phyloP scores from a whole-genome alignment of 805 yeast genomes.

The Metschnikowia anglica region DNA sequence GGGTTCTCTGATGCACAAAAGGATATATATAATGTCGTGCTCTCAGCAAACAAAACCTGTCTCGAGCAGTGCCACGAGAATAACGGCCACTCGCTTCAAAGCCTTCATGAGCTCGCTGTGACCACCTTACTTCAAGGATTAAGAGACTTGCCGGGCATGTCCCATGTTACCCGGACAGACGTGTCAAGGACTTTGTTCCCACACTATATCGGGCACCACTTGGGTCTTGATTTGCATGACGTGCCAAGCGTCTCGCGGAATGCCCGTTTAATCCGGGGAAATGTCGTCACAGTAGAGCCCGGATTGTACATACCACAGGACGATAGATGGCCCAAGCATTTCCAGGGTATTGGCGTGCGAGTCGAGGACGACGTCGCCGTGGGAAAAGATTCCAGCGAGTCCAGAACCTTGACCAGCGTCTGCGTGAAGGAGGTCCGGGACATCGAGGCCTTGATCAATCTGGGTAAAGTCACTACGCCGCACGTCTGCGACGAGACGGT shows the following conservation, averaged over 20 bases:
- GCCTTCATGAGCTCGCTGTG: constrained; percentile 72
- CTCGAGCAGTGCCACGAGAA: constrained; percentile 64
- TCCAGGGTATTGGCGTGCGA: constrained; percentile 87
- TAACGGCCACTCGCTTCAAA: constrained; percentile 58
- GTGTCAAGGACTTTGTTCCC: constrained; percentile 66
- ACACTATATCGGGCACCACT: constrained; percentile 92
- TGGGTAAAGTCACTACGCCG: constrained; percentile 56
- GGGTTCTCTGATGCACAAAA: constrained; percentile 73
- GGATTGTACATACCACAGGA: constrained; percentile 85
- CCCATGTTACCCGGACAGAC: constrained; percentile 49
- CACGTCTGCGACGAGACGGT: constrained; percentile 36
- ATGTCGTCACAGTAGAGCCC: constrained; percentile 93
- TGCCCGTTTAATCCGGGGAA: constrained; percentile 57
- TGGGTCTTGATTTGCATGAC: constrained; percentile 91
- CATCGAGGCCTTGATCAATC: constrained; percentile 64
- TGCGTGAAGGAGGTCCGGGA: constrained; percentile 86
- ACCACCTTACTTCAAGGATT: constrained; percentile 59
- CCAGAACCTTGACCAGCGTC: constrained; percentile 62
- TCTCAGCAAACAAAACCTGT: constrained; percentile 77
- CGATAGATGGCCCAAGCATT: constrained; percentile 72
- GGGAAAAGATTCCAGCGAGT: constrained; percentile 55
- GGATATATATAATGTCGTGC: constrained; percentile 85
- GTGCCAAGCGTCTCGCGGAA: constrained; percentile 62
- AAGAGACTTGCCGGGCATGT: constrained; percentile 66
- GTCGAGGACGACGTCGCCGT: constrained; percentile 92